Evolutionary conservation across 2,329 filamentous ascomycete genomes (phyloP).

Genomic region (Ceratocystis colombiana): DNA sequence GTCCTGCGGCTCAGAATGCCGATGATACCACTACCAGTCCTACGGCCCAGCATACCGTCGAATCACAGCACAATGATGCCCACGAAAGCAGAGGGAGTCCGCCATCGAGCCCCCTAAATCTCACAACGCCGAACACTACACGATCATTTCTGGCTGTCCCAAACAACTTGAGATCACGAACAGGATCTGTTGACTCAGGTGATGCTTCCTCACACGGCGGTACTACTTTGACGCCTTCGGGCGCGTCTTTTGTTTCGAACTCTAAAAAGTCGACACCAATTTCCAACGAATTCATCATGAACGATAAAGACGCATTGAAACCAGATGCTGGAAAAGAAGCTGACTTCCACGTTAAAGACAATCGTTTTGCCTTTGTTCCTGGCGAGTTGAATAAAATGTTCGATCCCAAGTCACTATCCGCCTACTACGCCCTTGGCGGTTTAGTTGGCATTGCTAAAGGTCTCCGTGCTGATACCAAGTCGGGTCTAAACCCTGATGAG

Average conservation of each 20-base stretch:
- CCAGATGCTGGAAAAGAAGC: constrained; percentile 66
- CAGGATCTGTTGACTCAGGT: constrained; percentile 60
- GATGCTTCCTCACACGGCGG: constrained; percentile 53
- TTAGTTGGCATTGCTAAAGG: constrained; percentile 69
- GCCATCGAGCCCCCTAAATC: constrained; percentile 62
- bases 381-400: constrained; percentile 79
- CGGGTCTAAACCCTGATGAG: constrained; percentile 72
- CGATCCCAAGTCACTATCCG: constrained; percentile 76
- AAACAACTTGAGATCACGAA: constrained; percentile 48
- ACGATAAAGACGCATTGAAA: constrained; percentile 57
- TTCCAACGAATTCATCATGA: constrained; percentile 48
- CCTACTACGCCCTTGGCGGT: constrained; percentile 73
- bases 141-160: constrained; percentile 57
- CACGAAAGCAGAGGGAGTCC: constrained; percentile 45
- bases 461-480: constrained; percentile 58
- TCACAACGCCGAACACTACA: constrained; percentile 44
- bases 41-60: constrained; percentile 43
- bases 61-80: constrained; percentile 29
- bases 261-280: constrained; percentile 36
- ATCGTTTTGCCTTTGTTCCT: constrained; percentile 75
- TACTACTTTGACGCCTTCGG: constrained; percentile 47
- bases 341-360: constrained; percentile 66
- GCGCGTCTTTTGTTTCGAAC: constrained; percentile 38
- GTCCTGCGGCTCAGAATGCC: constrained; percentile 32
- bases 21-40: constrained; percentile 37